These are phyloP conservation scores for Talaromyces islandicus DNA, from an alignment of 2,329 filamentous ascomycete species.

Conservation along the genomic window DNA sequence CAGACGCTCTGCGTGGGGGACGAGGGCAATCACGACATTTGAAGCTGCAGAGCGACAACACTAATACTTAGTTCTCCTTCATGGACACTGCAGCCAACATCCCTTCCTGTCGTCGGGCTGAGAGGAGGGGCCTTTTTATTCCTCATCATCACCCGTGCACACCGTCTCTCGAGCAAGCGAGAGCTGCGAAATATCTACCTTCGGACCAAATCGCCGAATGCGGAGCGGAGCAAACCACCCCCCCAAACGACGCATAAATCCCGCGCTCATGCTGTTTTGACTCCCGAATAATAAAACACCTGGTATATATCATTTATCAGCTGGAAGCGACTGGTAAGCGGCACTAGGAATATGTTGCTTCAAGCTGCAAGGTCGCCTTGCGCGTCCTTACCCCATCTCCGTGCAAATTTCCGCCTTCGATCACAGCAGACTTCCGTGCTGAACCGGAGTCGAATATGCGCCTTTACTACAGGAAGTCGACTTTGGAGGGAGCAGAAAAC, in stretches of 20 bases:
- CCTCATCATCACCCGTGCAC: not conserved
- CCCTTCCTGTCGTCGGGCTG: not conserved
- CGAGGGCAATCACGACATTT: not conserved
- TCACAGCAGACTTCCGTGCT: conserved; percentile 18
- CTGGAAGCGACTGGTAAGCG: conserved; percentile 9
- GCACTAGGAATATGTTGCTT: conserved; percentile 28
- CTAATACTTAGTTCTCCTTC: not conserved
- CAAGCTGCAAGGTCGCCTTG: conserved; percentile 30
- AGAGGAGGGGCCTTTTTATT: not conserved
- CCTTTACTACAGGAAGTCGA: conserved; percentile 21
- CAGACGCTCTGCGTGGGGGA: not conserved
- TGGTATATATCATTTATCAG: not conserved
- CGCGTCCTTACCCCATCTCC: conserved; percentile 25
- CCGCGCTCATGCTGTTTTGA: not conserved
- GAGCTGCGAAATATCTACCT: not conserved
- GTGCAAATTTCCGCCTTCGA: conserved; percentile 19
- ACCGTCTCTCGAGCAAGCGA: not conserved
- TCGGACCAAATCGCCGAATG: conserved; percentile 6
- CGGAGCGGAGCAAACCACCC: conserved; percentile 8
- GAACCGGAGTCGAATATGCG: conserved; percentile 21
- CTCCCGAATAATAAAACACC: not conserved
- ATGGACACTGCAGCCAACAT: not conserved
- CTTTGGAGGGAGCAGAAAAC: conserved; percentile 18
- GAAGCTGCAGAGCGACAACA: not conserved
- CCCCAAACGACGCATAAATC: conserved; percentile 9